Conservation (phyloP, 2,329 filamentous ascomycete species). For the Neopestalotiopsis rosae region DNA sequence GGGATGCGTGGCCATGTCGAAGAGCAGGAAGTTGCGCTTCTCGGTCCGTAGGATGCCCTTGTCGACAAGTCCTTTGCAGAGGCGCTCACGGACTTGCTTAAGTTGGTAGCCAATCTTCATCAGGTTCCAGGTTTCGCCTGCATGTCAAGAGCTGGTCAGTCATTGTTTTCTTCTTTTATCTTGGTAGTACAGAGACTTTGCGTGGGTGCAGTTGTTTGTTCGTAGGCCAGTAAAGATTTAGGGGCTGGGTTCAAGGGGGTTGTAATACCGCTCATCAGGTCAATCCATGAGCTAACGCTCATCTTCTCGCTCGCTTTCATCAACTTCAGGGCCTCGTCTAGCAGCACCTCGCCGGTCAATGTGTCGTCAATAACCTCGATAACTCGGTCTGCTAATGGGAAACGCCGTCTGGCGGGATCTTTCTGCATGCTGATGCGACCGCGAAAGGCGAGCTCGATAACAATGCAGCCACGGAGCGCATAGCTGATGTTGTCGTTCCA, state of each 20-base stretch:
- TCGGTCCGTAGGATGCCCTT: conserved; percentile 98
- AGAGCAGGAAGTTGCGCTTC: conserved; percentile 98
- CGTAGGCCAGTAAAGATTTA: conserved; percentile 13
- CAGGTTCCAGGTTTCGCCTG: conserved; percentile 98
- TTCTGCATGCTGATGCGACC: conserved; percentile 99
- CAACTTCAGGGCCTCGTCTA: conserved; percentile 99
- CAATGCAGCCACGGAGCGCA: conserved; percentile 95
- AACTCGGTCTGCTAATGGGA: conserved; percentile 88
- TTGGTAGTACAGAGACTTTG: conserved; percentile 6
- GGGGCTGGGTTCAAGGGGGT: conserved; percentile 5
- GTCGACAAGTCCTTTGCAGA: conserved; percentile 96
- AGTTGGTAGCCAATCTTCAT: conserved; percentile 99
- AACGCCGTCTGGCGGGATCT: conserved; percentile 88
- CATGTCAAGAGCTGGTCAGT: conserved; percentile 18
- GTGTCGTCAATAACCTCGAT: conserved; percentile 98
- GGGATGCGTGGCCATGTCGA: conserved; percentile 99
- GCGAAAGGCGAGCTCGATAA: conserved; percentile 94
- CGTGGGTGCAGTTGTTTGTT: neutral
- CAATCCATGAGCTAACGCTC: conserved; percentile 99
- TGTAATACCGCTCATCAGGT: conserved; percentile 89
- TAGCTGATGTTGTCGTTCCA: conserved; percentile 99
- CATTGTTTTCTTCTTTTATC: conserved; percentile 18
- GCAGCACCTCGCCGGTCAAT: conserved; percentile 92
- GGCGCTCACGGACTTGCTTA: conserved; percentile 96
- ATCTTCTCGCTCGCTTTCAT: conserved; percentile 99